Evolutionary conservation across 495 filamentous ascomycete species (phyloP), one percentile per base, ranked within the genome.

Genomic region (Penicillium parvum): DNA sequence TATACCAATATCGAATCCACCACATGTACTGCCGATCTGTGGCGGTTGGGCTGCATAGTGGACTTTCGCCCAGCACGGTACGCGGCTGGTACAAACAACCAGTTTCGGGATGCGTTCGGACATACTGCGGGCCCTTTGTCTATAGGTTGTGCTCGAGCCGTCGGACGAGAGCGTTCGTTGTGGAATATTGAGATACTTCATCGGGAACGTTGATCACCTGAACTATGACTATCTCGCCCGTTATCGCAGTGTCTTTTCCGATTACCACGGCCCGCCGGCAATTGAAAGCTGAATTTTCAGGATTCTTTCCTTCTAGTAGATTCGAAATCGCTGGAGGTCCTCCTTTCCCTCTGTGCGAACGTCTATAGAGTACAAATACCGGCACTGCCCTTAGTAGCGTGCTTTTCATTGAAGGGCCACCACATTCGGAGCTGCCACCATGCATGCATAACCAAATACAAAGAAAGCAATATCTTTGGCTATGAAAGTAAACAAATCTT

Each of bases 11-110:
- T 12, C 18, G 14, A 37, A 9, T 26, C 37, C 10, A 38, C 45
- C 23, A 14, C 37, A 17, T 8, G 6, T 1, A 32, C 6, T 26
- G 33, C 38, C 33, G 33, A 37, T 33, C 33, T 33, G 2, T 43
- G 32, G 45, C 38, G 37, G 14, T 12, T 49, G 15, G 38, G 33
- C 33, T 33, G 39, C 19, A 33, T 38, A 18, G 32, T 29, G 10
- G 45, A 49, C 32, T 41, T 41, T 33, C 45, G 45, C 18, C 15
- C 28, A 17, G 29, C 37, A n/a, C n/a, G n/a, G 7, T n/a, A 15
- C 36, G 7, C 25, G 28, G 10, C 23, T 2, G 32, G 12, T 23
- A 8, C 32, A 15, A 15, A 56, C 21, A 17, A 18, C 11, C 4
- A 18, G 2, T n/a, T 30, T 12, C 14, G 15, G 9, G 11, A 15